Base-by-base conservation (phyloP, 2,329 filamentous ascomycete species). In the Ustulina deusta region DNA sequence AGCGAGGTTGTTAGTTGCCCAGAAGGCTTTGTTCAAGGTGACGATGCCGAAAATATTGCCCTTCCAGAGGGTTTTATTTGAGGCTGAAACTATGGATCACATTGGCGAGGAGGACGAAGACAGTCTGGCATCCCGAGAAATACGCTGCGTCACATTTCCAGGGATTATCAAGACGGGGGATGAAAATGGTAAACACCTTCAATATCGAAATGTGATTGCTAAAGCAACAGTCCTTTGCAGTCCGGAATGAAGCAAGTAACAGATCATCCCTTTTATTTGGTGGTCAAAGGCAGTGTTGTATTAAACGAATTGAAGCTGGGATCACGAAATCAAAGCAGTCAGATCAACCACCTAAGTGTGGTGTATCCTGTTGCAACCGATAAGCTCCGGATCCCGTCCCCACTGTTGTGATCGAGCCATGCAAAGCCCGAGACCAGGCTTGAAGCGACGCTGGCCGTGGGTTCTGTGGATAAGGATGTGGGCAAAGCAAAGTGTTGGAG, bases 181-280 rank as follows among this genome's bases (percentile, higher is more conserved):
- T 76, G 89, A 90, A 79, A 86, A 84, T 69, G 90, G 89, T 27
- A 84, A 85, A 44, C 85, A 89, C 69, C 78, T 86, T 72, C 85
- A 90, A 74, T 85, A 87, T 69, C 82, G 83, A 48, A 91, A 91
- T 74, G 83, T 91, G 52, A 86, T 92, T 70, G 81, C 85, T 66
- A 91, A 90, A 78, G 87, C 89, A n/a, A 86, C 85, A 72, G 89
- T 92, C 5, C 78, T 91, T 55, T 91, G 89, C 74, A 80, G 80
- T 57, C 81, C 83, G 9, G 83, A 86, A 73, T 83, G 76, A 79
- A 72, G 59, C 52, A 62, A 63, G 57, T 61, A 57, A 61, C 63
- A 55, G 32, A 63, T 42, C 48, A 48, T 51, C 44, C 34, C 57
- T n/a, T 55, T 20, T 40, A 52, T 61, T 58, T 54, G 56, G 46